These are phyloP conservation scores for Lathyrus oleraceus DNA, from an alignment of 306 rosid species.

Conservation along the genomic window DNA sequence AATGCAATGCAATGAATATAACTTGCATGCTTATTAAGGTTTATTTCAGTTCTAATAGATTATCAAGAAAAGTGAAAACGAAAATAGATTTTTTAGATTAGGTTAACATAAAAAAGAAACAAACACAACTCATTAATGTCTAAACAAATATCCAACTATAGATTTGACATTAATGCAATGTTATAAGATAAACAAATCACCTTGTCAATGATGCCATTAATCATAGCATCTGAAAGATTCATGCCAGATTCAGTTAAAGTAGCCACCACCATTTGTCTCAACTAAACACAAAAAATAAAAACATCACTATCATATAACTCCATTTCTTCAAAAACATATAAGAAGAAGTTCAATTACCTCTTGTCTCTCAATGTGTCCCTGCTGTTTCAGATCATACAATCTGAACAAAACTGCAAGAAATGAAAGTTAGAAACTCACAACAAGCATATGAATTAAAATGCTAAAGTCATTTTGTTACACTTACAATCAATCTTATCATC, in stretches of 20 bases:
- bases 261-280: constrained; percentile 87
- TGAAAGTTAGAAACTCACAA: constrained; percentile 36
- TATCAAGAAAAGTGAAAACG: neutral
- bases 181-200: constrained; percentile 43
- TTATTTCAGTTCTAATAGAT: constrained; percentile 11
- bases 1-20: neutral
- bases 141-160: no score
- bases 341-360: constrained; percentile 60
- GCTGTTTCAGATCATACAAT: constrained; percentile 77
- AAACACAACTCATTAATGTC: neutral
- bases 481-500: constrained; percentile 80
- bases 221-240: constrained; percentile 70
- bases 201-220: constrained; percentile 75
- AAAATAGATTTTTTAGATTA: neutral
- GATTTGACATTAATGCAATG: constrained; percentile 10
- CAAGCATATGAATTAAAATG: neutral
- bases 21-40: constrained; percentile 4
- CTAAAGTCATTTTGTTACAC: constrained; percentile 26
- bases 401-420: constrained; percentile 75
- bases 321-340: neutral
- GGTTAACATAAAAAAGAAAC: neutral
- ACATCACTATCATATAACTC: no score
- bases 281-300: constrained; percentile 40
- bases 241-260: constrained; percentile 85
- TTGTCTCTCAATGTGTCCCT: constrained; percentile 71